A percentile compares a stretch with the other conserved stretches of the same genome.
These are phyloP conservation scores for Planoprotostelium fungivorum DNA, from an alignment of 78 protist species.

Conservation along the genomic window DNA sequence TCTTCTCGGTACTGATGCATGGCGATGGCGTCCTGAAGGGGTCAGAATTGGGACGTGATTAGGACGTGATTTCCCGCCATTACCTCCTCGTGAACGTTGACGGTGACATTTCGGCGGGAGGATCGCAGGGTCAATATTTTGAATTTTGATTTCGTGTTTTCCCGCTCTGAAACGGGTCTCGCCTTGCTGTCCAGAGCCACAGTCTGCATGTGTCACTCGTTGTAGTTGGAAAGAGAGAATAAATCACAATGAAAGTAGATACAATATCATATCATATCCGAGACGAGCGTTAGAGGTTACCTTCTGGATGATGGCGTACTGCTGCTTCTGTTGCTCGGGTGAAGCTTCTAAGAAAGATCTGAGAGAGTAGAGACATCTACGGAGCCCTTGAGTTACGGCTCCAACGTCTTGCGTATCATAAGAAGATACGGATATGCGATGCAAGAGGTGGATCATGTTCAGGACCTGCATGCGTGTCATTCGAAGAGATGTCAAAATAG, in stretches of 20 bases:
- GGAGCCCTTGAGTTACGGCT: not conserved
- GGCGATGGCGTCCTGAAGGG: not conserved
- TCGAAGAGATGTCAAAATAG: not conserved
- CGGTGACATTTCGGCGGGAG: no score
- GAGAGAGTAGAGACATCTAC: not conserved
- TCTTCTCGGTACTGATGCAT: not conserved
- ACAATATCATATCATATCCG: no score
- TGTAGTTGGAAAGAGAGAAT: no score
- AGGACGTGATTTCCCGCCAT: not conserved
- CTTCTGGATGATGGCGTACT: not conserved
- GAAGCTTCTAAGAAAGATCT: not conserved
- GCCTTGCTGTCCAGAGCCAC: not conserved
- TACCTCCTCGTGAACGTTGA: not conserved
- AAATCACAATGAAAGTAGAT: no score
- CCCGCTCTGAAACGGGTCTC: not conserved
- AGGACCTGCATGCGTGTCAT: not conserved
- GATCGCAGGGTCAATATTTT: no score
- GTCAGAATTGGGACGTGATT: not conserved
- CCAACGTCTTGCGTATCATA: not conserved
- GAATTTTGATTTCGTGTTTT: not conserved
- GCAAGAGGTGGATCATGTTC: not conserved
- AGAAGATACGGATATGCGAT: not conserved
- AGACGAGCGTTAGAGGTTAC: not conserved
- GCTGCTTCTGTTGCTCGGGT: not conserved
- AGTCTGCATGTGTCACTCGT: no score